phyloP scores from a whole-genome alignment of 1,284 basidiomycete genomes.

The Trichosporon sp. region DNA sequence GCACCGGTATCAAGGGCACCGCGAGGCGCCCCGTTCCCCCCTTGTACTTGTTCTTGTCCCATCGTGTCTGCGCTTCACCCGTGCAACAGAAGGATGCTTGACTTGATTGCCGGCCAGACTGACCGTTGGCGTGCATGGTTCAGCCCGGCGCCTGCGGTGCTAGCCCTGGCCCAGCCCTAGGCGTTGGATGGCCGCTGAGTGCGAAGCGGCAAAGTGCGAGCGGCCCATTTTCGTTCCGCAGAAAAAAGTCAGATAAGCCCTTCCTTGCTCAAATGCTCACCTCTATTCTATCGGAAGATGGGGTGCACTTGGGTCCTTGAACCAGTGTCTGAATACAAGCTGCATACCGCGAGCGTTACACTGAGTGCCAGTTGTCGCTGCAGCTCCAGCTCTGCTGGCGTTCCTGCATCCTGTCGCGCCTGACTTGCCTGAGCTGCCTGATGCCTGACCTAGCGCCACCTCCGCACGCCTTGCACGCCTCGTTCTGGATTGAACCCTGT shows the following conservation, averaged over 20 bases:
- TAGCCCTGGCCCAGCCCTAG: neutral
- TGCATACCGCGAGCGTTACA: neutral
- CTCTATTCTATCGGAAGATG: too few relatives aligned
- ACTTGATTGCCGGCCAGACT: neutral
- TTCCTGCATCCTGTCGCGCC: neutral
- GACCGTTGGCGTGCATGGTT: neutral
- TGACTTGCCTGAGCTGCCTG: too few relatives aligned
- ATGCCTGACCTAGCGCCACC: conserved; percentile 4
- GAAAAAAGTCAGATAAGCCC: neutral
- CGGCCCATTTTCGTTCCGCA: neutral
- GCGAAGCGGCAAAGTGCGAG: neutral
- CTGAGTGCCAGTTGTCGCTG: neutral
- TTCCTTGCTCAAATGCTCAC: too few relatives aligned
- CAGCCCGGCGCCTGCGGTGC: neutral
- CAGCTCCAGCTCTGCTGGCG: neutral
- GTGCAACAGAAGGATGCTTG: too few relatives aligned
- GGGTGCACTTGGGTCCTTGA: too few relatives aligned
- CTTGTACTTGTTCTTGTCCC: too few relatives aligned
- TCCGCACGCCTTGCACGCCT: conserved; percentile 4
- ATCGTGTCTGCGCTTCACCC: too few relatives aligned
- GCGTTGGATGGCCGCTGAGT: neutral
- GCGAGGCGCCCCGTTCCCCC: neutral
- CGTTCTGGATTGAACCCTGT: neutral
- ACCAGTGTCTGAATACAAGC: neutral
- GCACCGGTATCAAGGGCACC: neutral